These are phyloP conservation scores for Colletotrichum sp. DNA, from an alignment of 2,329 filamentous ascomycete genomes.

Conservation along the genomic window DNA sequence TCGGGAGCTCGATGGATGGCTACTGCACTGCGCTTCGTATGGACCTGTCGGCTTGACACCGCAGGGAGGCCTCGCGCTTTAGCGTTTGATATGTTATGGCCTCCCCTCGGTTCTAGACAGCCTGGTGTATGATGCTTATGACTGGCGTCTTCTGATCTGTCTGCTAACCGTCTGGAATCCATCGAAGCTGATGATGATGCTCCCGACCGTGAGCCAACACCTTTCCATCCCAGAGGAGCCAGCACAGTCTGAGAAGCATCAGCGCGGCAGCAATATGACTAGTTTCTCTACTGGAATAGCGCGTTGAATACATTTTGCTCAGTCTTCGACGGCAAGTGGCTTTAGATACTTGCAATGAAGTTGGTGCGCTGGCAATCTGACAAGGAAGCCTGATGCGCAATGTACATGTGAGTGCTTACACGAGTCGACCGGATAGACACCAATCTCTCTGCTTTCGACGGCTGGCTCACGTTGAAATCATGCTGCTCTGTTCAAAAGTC, in stretches of 20 bases:
- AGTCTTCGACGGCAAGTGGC: neutral
- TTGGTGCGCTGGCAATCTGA: neutral
- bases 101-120: neutral
- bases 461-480: neutral
- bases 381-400: neutral
- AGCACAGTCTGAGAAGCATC: neutral
- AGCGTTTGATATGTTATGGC: neutral
- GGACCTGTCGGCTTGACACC: neutral
- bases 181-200: neutral
- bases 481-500: neutral
- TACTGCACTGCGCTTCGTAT: neutral
- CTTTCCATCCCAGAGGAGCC: neutral
- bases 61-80: neutral
- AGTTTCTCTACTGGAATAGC: neutral
- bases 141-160: neutral
- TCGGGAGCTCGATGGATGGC: neutral
- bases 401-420: neutral
- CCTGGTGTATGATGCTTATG: neutral
- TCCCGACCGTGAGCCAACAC: neutral
- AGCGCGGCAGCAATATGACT: neutral
- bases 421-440: neutral
- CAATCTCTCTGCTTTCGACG: too few species aligned
- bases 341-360: neutral
- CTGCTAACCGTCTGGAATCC: neutral
- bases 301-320: neutral